Percentiles rank a stretch among this genome's conserved stretches.
Evolutionary conservation across 2,329 filamentous ascomycete genomes (phyloP).

Genomic region (Cadophora sp.): DNA sequence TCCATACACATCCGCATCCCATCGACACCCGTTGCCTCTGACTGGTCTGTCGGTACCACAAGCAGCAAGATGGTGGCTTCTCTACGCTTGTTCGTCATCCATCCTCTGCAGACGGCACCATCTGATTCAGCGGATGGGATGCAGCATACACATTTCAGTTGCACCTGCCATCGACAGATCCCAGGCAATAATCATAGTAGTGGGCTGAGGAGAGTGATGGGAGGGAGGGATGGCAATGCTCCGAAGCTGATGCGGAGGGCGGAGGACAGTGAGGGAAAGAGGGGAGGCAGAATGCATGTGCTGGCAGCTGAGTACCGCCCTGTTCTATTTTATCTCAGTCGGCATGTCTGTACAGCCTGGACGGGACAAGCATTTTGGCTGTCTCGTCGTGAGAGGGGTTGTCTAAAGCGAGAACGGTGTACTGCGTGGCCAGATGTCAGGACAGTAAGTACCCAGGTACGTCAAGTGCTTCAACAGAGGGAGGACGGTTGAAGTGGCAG

Average conservation of each 20-base stretch:
- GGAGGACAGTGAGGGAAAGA: neutral
- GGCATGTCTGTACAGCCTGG: slow-evolving; percentile 6
- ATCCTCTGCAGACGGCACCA: slow-evolving; percentile 19
- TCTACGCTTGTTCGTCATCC: slow-evolving; percentile 6
- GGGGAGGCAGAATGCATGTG: slow-evolving; percentile 20
- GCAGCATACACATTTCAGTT: no score
- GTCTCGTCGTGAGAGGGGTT: slow-evolving; percentile 5
- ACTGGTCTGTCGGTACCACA: slow-evolving; percentile 6
- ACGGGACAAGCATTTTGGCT: slow-evolving; percentile 10
- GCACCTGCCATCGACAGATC: slow-evolving; percentile 19
- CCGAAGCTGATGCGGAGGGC: slow-evolving; percentile 14
- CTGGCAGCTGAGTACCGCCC: slow-evolving; percentile 18
- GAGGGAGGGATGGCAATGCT: slow-evolving; percentile 17
- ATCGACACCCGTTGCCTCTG: slow-evolving; percentile 8
- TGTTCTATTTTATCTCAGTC: neutral
- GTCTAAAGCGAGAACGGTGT: neutral
- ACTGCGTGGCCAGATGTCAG: neutral
- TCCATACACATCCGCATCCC: neutral
- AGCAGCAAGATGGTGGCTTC: neutral
- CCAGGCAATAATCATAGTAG: slow-evolving; percentile 6
- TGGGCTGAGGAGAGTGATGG: slow-evolving; percentile 5
- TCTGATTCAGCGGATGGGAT: slow-evolving; percentile 20
- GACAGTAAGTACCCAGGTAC: slow-evolving; percentile 27
- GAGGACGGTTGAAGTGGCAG: slow-evolving; percentile 29
- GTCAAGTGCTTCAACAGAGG: slow-evolving; percentile 21